Evolutionary conservation across 129 eudicot species (phyloP).

Genomic region (Apium graveolens): DNA sequence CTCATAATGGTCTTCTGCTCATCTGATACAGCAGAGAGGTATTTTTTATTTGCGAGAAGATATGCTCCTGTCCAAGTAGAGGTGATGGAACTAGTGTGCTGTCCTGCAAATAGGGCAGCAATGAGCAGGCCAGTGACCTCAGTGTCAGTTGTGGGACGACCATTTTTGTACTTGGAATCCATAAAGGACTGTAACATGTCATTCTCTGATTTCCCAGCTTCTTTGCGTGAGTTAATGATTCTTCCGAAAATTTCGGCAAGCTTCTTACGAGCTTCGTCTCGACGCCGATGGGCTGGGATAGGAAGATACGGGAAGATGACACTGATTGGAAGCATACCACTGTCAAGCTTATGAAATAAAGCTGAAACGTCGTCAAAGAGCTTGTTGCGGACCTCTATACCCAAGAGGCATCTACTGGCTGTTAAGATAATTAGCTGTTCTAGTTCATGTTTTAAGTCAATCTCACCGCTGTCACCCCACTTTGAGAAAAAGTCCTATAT

Average conservation of each 20-base stretch:
- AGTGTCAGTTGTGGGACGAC: slow-evolving; percentile 67
- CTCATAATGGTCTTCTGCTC: slow-evolving; percentile 59
- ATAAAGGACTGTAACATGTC: slow-evolving; percentile 89
- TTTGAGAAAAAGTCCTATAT: slow-evolving; percentile 81
- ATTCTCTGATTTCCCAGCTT: slow-evolving; percentile 52
- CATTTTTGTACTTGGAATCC: slow-evolving; percentile 93
- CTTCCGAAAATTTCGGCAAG: slow-evolving; percentile 55
- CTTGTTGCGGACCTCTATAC: slow-evolving; percentile 85
- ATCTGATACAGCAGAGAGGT: slow-evolving; percentile 52
- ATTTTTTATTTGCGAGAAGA: slow-evolving; percentile 58
- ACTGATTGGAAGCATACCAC: slow-evolving; percentile 96
- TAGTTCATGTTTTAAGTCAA: slow-evolving; percentile 79
- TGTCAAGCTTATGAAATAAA: slow-evolving; percentile 85
- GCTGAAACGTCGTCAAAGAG: slow-evolving; percentile 94
- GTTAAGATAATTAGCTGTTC: slow-evolving; percentile 85
- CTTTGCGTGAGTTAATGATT: slow-evolving; percentile 69
- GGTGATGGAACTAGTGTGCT: slow-evolving; percentile 93
- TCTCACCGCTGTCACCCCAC: slow-evolving; percentile 95
- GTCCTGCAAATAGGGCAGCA: slow-evolving; percentile 93
- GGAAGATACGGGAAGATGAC: slow-evolving; percentile 92
- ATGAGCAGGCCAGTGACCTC: slow-evolving; percentile 89
- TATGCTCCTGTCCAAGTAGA: slow-evolving; percentile 96
- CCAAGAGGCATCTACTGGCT: slow-evolving; percentile 88
- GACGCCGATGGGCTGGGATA: slow-evolving; percentile 85
- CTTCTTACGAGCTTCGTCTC: slow-evolving; percentile 80